These are phyloP conservation scores for Pleurotus tuoliensis DNA, from an alignment of 768 basidiomycete genomes.

Conservation along the genomic window DNA sequence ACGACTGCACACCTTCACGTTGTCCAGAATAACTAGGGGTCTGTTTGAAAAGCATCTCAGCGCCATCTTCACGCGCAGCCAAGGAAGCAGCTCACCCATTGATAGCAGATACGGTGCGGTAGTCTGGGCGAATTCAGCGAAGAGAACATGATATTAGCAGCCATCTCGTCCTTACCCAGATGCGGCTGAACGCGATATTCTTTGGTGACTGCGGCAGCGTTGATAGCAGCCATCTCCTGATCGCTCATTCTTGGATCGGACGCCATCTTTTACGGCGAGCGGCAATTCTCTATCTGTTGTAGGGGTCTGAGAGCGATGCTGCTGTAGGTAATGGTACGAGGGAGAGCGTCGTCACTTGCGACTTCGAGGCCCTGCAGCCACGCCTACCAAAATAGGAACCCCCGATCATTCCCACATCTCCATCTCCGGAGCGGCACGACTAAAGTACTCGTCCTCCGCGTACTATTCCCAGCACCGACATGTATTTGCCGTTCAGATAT, in stretches of 20 bases:
- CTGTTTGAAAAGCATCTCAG: slow-evolving; percentile 34
- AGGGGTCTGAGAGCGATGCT: too few species aligned
- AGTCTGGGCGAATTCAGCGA: slow-evolving; percentile 52
- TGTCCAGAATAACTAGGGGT: slow-evolving; percentile 94
- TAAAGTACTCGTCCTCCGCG: neutral
- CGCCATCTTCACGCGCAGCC: neutral
- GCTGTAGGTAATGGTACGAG: too few species aligned
- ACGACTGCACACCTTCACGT: slow-evolving; percentile 76
- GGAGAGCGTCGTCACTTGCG: too few species aligned
- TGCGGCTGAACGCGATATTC: slow-evolving; percentile 89
- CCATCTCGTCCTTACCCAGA: slow-evolving; percentile 54
- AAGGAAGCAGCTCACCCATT: slow-evolving; percentile 65
- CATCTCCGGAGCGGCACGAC: neutral
- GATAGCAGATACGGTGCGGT: slow-evolving; percentile 97
- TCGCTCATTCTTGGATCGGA: slow-evolving; percentile 61
- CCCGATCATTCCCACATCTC: slow-evolving; percentile 1
- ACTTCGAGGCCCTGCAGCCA: neutral
- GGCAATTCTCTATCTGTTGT: neutral
- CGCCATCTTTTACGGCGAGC: slow-evolving; percentile 29
- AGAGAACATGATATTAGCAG: slow-evolving; percentile 5
- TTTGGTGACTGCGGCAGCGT: slow-evolving; percentile 84
- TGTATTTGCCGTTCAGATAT: too few species aligned
- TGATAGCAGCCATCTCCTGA: slow-evolving; percentile 72
- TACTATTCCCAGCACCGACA: neutral
- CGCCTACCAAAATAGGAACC: neutral